Evolutionary conservation across 2,329 filamentous ascomycete genomes (phyloP).

Genomic region (Lasiodiplodia sp.): DNA sequence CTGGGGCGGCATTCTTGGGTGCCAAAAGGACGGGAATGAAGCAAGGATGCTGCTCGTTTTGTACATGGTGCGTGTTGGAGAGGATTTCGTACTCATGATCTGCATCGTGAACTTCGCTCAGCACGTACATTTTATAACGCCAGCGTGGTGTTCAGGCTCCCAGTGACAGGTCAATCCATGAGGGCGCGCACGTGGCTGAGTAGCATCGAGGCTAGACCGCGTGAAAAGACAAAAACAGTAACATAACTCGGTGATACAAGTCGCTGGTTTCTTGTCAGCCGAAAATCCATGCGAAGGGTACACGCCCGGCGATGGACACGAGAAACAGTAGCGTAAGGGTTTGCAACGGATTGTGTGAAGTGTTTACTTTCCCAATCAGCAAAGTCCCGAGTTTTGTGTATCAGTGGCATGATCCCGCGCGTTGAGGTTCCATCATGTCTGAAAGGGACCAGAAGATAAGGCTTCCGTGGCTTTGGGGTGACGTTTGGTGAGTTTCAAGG

Average conservation of each 20-base stretch:
- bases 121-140: not conserved
- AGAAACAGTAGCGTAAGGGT: not conserved
- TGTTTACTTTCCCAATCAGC: not conserved
- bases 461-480: not conserved
- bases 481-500: not conserved
- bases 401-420: too few relatives aligned
- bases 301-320: not conserved
- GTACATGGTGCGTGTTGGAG: not conserved
- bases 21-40: not conserved
- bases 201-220: constrained; percentile 1
- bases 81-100: not conserved
- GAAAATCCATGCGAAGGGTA: not conserved
- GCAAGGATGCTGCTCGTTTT: not conserved
- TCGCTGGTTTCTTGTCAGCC: not conserved
- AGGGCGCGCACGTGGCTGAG: constrained; percentile 4
- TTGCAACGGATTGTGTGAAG: not conserved
- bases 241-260: not conserved
- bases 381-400: not conserved
- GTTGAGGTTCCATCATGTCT: not conserved
- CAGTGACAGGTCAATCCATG: not conserved
- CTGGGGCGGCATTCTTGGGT: not conserved
- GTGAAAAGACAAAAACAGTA: constrained; percentile 1
- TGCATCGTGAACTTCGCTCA: not conserved
- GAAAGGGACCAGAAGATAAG: not conserved
- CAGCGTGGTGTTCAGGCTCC: not conserved